Evolutionary conservation across 2,329 filamentous ascomycete species (phyloP).

Genomic region (Fusarium sp.): DNA sequence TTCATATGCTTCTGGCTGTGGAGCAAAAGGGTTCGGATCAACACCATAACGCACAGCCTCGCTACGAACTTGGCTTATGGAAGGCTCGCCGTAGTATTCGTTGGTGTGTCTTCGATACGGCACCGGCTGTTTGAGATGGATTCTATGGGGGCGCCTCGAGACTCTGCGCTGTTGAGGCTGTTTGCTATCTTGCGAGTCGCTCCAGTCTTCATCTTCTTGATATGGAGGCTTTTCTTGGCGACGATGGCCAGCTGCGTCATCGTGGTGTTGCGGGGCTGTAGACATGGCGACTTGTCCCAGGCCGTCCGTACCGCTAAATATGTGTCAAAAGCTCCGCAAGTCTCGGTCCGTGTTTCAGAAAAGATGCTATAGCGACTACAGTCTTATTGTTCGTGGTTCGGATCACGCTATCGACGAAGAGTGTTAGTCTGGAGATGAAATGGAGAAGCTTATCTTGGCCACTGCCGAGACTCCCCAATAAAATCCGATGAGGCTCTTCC

Average conservation of each 20-base stretch:
- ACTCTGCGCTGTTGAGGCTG: neutral
- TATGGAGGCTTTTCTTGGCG: neutral
- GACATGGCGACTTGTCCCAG: slow-evolving; percentile 6
- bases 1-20: neutral
- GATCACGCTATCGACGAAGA: neutral
- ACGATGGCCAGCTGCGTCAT: slow-evolving; percentile 7
- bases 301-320: too few species aligned
- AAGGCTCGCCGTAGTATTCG: neutral
- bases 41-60: neutral
- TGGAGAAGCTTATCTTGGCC: neutral
- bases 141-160: neutral
- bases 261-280: slow-evolving; percentile 11
- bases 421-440: neutral
- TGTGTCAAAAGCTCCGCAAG: neutral
- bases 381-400: neutral
- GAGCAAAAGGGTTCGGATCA: neutral
- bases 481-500: slow-evolving; percentile 23
- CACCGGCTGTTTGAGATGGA: neutral
- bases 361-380: neutral
- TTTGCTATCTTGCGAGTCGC: neutral
- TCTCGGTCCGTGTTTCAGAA: too few species aligned
- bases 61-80: neutral
- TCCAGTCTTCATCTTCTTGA: slow-evolving; percentile 1
- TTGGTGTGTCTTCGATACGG: slow-evolving; percentile 4
- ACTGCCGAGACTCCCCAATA: neutral